A percentile compares a stretch with the other conserved stretches of the same genome.
Evolutionary conservation across 169 alveolate species (phyloP).

Genomic region (Babesia caballi): DNA sequence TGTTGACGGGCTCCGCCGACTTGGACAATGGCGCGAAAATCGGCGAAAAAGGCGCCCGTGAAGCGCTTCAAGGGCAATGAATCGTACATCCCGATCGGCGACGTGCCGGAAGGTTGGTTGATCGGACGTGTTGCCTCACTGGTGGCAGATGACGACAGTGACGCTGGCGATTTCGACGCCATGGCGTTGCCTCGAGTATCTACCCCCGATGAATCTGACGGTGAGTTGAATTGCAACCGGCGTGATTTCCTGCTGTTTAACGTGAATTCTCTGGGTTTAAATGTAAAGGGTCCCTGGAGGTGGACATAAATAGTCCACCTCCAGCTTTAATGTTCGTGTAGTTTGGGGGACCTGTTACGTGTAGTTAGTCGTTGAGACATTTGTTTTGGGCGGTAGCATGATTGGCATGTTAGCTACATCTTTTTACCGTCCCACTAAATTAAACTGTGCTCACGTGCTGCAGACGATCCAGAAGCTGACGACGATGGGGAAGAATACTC

Average conservation of each 20-base stretch:
- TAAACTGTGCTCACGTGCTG: no score
- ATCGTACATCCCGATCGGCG: slow-evolving; percentile 39
- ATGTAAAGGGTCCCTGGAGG: no score
- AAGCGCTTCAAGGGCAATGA: slow-evolving; percentile 19
- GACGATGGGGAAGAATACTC: background rate
- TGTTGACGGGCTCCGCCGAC: no score
- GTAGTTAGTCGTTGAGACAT: no score
- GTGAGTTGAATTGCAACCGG: background rate
- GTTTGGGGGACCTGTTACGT: no score
- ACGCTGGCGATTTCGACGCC: slow-evolving; percentile 49
- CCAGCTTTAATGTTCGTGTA: no score
- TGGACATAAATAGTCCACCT: no score
- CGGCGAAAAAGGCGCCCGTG: background rate
- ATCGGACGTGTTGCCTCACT: background rate
- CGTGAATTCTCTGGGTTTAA: no score
- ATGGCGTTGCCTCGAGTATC: slow-evolving; percentile 37
- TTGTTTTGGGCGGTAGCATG: no score
- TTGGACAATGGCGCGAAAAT: slow-evolving; percentile 19
- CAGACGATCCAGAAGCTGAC: background rate
- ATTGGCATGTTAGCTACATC: no score
- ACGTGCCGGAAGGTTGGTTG: slow-evolving; percentile 16
- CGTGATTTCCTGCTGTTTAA: no score
- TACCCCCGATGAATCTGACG: slow-evolving; percentile 33
- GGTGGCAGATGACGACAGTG: slow-evolving; percentile 33
- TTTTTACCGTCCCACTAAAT: no score